These are phyloP conservation scores for Trametes gibbosa DNA, from an alignment of 768 basidiomycete genomes.

Conservation along the genomic window DNA sequence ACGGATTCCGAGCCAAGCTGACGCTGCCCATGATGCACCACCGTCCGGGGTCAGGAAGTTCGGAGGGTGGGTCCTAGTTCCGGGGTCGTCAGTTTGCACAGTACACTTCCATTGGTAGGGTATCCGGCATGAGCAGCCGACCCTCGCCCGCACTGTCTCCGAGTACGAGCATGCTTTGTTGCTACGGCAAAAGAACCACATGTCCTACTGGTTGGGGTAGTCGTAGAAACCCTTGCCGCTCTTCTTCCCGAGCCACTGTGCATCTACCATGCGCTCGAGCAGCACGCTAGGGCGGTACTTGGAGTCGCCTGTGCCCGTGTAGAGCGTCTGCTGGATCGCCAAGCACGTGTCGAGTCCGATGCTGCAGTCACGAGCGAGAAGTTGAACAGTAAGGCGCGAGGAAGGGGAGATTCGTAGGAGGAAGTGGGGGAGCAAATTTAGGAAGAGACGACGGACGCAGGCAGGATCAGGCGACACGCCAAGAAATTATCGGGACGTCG, in stretches of 20 bases:
- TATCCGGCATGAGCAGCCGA: background rate
- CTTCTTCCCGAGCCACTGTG: constrained; percentile 91
- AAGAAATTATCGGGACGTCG: background rate
- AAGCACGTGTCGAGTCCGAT: constrained; percentile 98
- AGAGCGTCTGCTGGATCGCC: constrained; percentile 87
- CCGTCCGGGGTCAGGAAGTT: background rate
- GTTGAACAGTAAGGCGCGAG: background rate
- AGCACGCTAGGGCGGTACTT: constrained; percentile 93
- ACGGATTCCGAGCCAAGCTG: constrained; percentile 8
- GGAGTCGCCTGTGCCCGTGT: constrained; percentile 85
- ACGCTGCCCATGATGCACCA: background rate
- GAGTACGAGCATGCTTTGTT: background rate
- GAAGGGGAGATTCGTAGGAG: background rate
- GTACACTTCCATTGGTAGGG: background rate
- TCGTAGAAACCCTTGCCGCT: constrained; percentile 95
- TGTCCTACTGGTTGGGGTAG: constrained; percentile 40
- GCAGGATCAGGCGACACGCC: constrained; percentile 1
- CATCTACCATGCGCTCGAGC: constrained; percentile 94
- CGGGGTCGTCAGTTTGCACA: background rate
- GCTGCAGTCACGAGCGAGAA: constrained; percentile 38
- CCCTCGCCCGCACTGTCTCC: background rate
- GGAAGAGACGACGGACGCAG: constrained; percentile 8
- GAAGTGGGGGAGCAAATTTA: background rate
- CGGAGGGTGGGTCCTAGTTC: background rate
- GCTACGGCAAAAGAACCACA: background rate